Evolutionary conservation across 208 protist genomes (phyloP).

Genomic region (Crithidia mellificae): DNA sequence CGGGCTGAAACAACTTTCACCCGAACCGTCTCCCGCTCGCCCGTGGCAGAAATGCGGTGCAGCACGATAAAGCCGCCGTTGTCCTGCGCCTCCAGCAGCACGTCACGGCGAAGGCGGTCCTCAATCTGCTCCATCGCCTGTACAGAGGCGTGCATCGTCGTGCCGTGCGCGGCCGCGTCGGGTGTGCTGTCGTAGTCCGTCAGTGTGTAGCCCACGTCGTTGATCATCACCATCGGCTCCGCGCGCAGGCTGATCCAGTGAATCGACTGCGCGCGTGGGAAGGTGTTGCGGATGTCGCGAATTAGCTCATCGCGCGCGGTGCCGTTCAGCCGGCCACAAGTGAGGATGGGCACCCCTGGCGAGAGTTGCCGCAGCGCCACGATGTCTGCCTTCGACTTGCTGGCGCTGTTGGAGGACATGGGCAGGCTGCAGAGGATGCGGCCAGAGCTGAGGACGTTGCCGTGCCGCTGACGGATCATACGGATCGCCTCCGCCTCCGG

Average conservation of each 20-base stretch:
- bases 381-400: slow-evolving; percentile 19
- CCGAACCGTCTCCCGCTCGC: slow-evolving; percentile 41
- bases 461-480: slow-evolving; percentile 59
- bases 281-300: slow-evolving; percentile 48
- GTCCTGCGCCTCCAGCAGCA: slow-evolving; percentile 79
- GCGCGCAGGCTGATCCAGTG: slow-evolving; percentile 85
- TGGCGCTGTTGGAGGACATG: slow-evolving; percentile 25
- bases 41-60: slow-evolving; percentile 53
- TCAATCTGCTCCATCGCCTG: slow-evolving; percentile 86
- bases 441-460: slow-evolving; percentile 81
- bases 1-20: slow-evolving; percentile 68
- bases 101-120: slow-evolving; percentile 81
- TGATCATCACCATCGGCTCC: slow-evolving; percentile 87
- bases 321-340: slow-evolving; percentile 63
- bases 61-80: slow-evolving; percentile 72
- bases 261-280: slow-evolving; percentile 55
- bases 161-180: slow-evolving; percentile 35
- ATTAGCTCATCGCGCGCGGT: slow-evolving; percentile 49
- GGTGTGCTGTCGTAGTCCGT: slow-evolving; percentile 59
- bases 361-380: slow-evolving; percentile 74
- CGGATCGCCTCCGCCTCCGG: slow-evolving; percentile 52
- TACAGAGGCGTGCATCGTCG: slow-evolving; percentile 86
- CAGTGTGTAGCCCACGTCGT: slow-evolving; percentile 80
- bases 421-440: slow-evolving; percentile 80
- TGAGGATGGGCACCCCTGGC: slow-evolving; percentile 82